Evolutionary conservation across 73 alveolate species (phyloP).

Genomic region (Tetrahymena borealis): DNA sequence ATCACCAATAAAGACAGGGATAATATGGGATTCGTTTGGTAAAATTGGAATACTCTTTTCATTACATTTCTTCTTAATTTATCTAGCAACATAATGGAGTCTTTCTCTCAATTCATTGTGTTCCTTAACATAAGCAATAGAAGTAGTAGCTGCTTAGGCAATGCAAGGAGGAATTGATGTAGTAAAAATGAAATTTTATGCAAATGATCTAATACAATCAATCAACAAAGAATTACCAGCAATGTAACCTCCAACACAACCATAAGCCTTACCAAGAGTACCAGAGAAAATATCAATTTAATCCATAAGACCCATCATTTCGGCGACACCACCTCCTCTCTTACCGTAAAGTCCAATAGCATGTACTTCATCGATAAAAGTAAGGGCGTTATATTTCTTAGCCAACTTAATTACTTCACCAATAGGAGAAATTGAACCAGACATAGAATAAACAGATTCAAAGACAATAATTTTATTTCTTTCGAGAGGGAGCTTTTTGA

Average conservation of each 20-base stretch:
- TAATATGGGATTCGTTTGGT: slow-evolving; percentile 53
- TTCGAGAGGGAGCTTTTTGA: slow-evolving; percentile 33
- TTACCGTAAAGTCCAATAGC: slow-evolving; percentile 79
- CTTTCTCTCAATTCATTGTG: slow-evolving; percentile 44
- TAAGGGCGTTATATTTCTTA: slow-evolving; percentile 56
- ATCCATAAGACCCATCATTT: slow-evolving; percentile 31
- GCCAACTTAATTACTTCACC: slow-evolving; percentile 54
- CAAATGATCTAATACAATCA: slow-evolving; percentile 56
- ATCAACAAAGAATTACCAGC: slow-evolving; percentile 46
- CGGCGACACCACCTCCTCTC: slow-evolving; percentile 72
- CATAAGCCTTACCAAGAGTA: slow-evolving; percentile 75
- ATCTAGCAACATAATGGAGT: slow-evolving; percentile 34
- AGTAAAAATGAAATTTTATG: slow-evolving; percentile 65
- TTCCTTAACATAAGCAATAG: slow-evolving; percentile 50
- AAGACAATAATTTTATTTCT: slow-evolving; percentile 58
- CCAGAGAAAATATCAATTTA: slow-evolving; percentile 59
- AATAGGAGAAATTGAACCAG: slow-evolving; percentile 62
- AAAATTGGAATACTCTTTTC: slow-evolving; percentile 56
- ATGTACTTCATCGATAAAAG: slow-evolving; percentile 78
- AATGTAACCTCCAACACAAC: slow-evolving; percentile 76
- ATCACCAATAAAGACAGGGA: slow-evolving; percentile 69
- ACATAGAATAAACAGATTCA: slow-evolving; percentile 75
- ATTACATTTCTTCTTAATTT: slow-evolving; percentile 25
- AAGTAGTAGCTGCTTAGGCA: slow-evolving; percentile 55
- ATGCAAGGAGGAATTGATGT: slow-evolving; percentile 73